Evolutionary conservation across 2,329 filamentous ascomycete genomes (phyloP).

Genomic region (Magnaporthiopsis rhizophila): DNA sequence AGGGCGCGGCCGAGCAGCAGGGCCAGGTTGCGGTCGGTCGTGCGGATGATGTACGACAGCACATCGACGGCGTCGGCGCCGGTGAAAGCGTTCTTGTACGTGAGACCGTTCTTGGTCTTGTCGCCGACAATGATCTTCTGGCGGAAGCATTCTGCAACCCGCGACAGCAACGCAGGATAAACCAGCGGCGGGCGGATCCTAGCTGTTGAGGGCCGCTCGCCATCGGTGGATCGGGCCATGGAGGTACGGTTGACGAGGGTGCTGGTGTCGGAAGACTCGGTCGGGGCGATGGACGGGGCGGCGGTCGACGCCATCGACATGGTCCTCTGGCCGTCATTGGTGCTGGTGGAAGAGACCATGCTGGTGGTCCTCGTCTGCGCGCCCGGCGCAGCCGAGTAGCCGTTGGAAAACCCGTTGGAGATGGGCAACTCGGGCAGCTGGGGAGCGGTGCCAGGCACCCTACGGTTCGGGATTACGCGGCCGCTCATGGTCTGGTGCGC

Average conservation of each 20-base stretch:
- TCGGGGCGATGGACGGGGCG: constrained; percentile 54
- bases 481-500: constrained; percentile 91
- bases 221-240: constrained; percentile 42
- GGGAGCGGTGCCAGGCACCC: constrained; percentile 29
- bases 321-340: constrained; percentile 40
- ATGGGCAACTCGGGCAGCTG: background rate
- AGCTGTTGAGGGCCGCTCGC: constrained; percentile 48
- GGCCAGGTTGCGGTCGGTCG: constrained; percentile 89
- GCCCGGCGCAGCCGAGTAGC: constrained; percentile 39
- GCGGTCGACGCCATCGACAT: constrained; percentile 93
- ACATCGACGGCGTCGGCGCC: constrained; percentile 93
- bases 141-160: constrained; percentile 85
- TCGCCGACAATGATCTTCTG: constrained; percentile 81
- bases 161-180: constrained; percentile 88
- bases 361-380: constrained; percentile 47
- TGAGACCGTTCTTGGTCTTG: constrained; percentile 90
- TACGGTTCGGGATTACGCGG: constrained; percentile 75
- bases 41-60: constrained; percentile 93
- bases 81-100: constrained; percentile 95
- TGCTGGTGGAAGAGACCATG: constrained; percentile 28
- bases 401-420: constrained; percentile 25
- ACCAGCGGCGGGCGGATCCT: constrained; percentile 73
- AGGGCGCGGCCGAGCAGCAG: constrained; percentile 83
- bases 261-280: constrained; percentile 37
- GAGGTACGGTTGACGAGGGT: constrained; percentile 48